Conservation (phyloP, 2,329 filamentous ascomycete species). For the Westerdykella ornata region DNA sequence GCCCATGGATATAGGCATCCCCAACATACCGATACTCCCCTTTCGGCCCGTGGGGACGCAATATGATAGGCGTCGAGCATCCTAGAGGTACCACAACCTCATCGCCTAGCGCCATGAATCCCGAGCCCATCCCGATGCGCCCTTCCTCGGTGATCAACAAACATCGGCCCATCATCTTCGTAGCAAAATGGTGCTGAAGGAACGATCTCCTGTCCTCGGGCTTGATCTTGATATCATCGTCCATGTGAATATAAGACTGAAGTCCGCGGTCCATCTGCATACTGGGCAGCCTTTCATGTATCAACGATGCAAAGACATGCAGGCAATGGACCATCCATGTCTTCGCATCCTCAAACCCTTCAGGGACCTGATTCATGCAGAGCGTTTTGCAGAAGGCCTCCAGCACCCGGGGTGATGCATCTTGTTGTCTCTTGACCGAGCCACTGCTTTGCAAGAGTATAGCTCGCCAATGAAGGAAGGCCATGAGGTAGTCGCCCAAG, state of each 20-base stretch:
- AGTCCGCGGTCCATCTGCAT: constrained; percentile 12
- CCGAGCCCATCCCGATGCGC: constrained; percentile 30
- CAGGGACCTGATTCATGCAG: constrained; percentile 20
- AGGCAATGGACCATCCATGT: constrained; percentile 16
- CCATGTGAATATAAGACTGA: constrained; percentile 2
- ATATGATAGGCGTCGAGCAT: constrained; percentile 31
- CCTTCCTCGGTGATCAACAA: constrained; percentile 15
- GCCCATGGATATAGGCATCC: constrained; percentile 33
- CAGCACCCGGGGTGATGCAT: constrained; percentile 6
- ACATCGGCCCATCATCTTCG: constrained; percentile 18
- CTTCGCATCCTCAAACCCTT: constrained; percentile 4
- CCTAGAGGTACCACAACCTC: constrained; percentile 33
- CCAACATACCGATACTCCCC: constrained; percentile 29
- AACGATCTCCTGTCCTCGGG: constrained; percentile 8
- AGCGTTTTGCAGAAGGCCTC: constrained; percentile 29
- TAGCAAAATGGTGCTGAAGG: constrained; percentile 12
- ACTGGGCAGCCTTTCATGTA: constrained; percentile 9
- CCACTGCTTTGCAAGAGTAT: constrained; percentile 14
- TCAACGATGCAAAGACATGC: constrained; percentile 14
- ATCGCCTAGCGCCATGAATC: constrained; percentile 26
- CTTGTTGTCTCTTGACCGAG: constrained; percentile 1
- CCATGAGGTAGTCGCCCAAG: constrained; percentile 31
- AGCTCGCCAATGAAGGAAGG: constrained; percentile 34
- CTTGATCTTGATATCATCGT: constrained; percentile 2
- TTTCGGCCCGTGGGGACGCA: constrained; percentile 19